Evolutionary conservation across 2,329 filamentous ascomycete genomes (phyloP), one percentile per base, ranked within the genome.

Genomic region (Paradendryphiella salina): DNA sequence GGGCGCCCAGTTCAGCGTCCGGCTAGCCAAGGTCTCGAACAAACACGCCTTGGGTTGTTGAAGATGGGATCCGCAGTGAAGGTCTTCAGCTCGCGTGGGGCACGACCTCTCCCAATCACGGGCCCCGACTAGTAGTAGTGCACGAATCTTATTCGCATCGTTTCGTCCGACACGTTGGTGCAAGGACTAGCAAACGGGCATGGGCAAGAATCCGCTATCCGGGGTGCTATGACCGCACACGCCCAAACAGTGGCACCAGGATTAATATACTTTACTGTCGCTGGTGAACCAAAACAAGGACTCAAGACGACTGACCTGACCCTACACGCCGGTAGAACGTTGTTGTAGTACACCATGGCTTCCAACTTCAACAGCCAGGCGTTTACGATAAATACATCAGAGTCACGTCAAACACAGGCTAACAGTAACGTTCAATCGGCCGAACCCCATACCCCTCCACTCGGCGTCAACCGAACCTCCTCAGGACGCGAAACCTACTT

Each of bases 401-500:
- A 50, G 7, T 20, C 26, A 23, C 36, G 41, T 20, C 44, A 51
- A 9, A 8, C 35, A 14, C 18, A 37, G 23, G 3, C 35, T 13
- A 9, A 13, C 20, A 20, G 23, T 9, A 26, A 26, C 23, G 10
- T 9, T 9, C 23, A 26, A 26, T 26, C 23, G 10, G 2, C 23
- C 7, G 43, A 43, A 42, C 18, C 29, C 10, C 46, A 52, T 20
- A 51, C 52, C 23, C 43, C 40, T 39, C 20, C 23, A 14, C 50
- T 44, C 18, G 46, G 46, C 18, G 18, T 53, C 9, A 43, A 57
- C 18, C 56, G 64, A 13, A 71, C 63, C 21, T 42, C 60, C 17
- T 69, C 67, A 28, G 64, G 64, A 4, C 60, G 64, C 18, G 62
- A 67, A 39, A 68, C 67, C 8, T 68, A 70, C 32, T 59, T 50